Conservation (phyloP, 1,284 basidiomycete genomes). For the Ganoderma boninense region DNA sequence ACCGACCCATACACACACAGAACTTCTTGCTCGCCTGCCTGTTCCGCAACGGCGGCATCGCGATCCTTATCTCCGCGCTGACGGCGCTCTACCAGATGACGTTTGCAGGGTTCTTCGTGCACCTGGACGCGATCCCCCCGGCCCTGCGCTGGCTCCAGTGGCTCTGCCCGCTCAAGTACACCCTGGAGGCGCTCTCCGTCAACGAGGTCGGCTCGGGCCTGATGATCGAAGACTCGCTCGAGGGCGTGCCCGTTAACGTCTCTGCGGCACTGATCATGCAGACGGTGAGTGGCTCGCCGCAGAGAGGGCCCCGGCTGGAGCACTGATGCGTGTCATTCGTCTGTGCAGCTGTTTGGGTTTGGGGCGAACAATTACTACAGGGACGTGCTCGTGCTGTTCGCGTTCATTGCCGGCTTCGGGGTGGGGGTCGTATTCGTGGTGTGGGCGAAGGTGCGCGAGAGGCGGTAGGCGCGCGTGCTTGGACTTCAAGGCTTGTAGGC, state of each 20-base stretch:
- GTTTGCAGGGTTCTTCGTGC: conserved; percentile 87
- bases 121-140: conserved; percentile 80
- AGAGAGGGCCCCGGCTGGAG: conserved; percentile 1
- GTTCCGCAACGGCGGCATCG: conserved; percentile 87
- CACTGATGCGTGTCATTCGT: conserved; percentile 11
- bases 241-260: conserved; percentile 83
- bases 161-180: conserved; percentile 76
- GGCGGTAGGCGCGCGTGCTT: conserved; percentile 48
- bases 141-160: conserved; percentile 90
- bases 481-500: conserved; percentile 4
- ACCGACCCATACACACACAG: conserved; percentile 46
- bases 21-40: conserved; percentile 88
- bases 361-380: conserved; percentile 79
- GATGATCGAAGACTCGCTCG: conserved; percentile 80
- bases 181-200: conserved; percentile 84
- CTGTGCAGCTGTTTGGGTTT: conserved; percentile 80
- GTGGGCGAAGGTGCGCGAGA: conserved; percentile 78
- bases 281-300: conserved; percentile 54
- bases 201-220: conserved; percentile 90
- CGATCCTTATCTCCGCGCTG: conserved; percentile 84
- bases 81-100: conserved; percentile 86
- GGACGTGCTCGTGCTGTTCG: conserved; percentile 87
- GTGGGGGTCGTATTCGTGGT: conserved; percentile 75
- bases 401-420: conserved; percentile 82
- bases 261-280: conserved; percentile 87